Evolutionary conservation across 192 early-diverging fungal genomes (phyloP), one percentile per base, ranked within the genome.

Genomic region (Coemansia sp.): DNA sequence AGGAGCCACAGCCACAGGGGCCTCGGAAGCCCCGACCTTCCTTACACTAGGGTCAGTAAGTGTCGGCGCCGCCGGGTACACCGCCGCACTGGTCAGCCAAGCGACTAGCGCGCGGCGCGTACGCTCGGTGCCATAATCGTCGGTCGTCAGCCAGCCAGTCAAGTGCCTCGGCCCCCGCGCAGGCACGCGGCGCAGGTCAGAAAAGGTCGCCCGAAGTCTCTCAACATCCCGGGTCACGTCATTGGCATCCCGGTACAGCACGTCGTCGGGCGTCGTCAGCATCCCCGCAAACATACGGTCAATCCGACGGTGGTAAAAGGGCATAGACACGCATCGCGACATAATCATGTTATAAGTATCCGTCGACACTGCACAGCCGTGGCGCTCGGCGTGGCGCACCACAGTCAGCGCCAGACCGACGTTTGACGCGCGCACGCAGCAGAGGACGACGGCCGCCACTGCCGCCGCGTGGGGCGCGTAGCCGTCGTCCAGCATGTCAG

Each of bases 401-500:
- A 67, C 72, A 1, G 47, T 66, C 31, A 64, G 44, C 12, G 78
- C 78, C 62, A 80, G 62, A 0, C 50, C 52, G 29, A 80, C 15
- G 3, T 74, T 44, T 0, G 47, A 38, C 8, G 18, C 24, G 36
- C 78, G 69, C 66, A 75, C 66, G 66, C 73, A 71, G 69, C 78
- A 75, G 18, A 73, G 65, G 29, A 75, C 73, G 61, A 80, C 60
- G 0, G 69, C 65, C 24, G 29, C 47, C 3, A 75, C 73, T 16
- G 73, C 62, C 22, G 43, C 36, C 3, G n/a, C 29, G 5, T 69
- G 62, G 1, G 73, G 73, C 50, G 67, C 69, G 31, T 74, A 60
- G 15, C 73, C 73, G 33, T 72, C 43, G 22, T 80, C 73, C 27
- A 80, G 62, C 78, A 80, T 74, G 39, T 80, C 78, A 5, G 73